Base-by-base conservation (phyloP, 2,329 filamentous ascomycete species). In the Grosmannia penicillata region DNA sequence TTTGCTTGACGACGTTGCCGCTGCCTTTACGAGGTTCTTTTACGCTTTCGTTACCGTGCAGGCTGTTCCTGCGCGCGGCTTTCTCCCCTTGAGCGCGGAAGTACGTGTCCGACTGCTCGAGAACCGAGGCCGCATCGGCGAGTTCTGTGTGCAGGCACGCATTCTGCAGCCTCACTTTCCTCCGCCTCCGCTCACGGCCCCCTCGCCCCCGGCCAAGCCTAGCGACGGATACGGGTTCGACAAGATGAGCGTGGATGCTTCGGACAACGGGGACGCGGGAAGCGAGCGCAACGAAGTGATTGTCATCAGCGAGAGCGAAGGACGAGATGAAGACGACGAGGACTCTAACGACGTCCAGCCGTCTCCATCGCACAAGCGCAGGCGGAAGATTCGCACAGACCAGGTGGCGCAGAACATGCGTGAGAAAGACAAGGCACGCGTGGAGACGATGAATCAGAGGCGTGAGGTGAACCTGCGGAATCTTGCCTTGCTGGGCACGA, bases 361-460 rank as follows among this genome's bases (percentile, higher is more conserved):
- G 9, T 41, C 51, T 28, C 53, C 60, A n/a, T 53, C 61, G 15
- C 58, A 61, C 47, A 68, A 62, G 43, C 64, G 62, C 41, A 58
- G 62, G 33, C 66, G 64, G 45, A 57, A 56, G 18, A 54, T 65
- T 15, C 54, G 65, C 9, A 60, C 66, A 27, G 62, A 77, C 49
- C 59, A 62, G 37, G 56, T 62, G 27, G 66, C 69, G 1, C 60
- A 68, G 30, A 60, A 68, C 29, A 59, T 73, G 24, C 70, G 79
- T 47, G 62, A 70, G 35, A 63, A 58, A 38, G 75, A 77, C 36
- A 59, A 61, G 38, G 56, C 58, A n/a, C 68, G 73, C 38, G 53
- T 66, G 5, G 55, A 63, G 40, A 63, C 71, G 39, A 71, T 77
- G 49, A 65, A 72, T 37, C 53, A 58, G 43, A 72, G 76, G 21